Percentiles rank a stretch among this genome's conserved stretches.
These are phyloP conservation scores for Ceratocystis eucalypticola DNA, from an alignment of 2,329 filamentous ascomycete genomes.

Conservation along the genomic window DNA sequence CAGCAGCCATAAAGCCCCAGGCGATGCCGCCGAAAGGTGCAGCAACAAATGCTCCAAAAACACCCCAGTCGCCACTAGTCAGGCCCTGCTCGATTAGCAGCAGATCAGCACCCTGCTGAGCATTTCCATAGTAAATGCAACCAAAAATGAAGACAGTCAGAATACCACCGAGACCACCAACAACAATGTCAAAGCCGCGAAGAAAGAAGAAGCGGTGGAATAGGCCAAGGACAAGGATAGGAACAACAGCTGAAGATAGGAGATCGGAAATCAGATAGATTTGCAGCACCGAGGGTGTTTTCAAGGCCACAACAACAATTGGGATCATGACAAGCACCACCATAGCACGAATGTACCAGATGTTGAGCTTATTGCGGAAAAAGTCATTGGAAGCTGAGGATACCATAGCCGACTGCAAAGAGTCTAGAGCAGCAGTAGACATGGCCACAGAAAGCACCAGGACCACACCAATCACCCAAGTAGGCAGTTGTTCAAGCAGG, in stretches of 20 bases:
- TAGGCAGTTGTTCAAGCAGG: constrained; percentile 56
- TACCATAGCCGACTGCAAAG: constrained; percentile 69
- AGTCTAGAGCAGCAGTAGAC: constrained; percentile 67
- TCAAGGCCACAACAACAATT: constrained; percentile 58
- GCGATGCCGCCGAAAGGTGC: constrained; percentile 63
- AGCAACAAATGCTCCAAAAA: constrained; percentile 70
- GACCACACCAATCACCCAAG: constrained; percentile 70
- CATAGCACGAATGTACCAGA: constrained; percentile 56
- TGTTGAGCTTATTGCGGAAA: constrained; percentile 66
- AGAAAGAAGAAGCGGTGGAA: constrained; percentile 59
- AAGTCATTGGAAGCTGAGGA: constrained; percentile 74
- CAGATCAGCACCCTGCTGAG: constrained; percentile 48
- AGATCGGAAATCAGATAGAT: constrained; percentile 76
- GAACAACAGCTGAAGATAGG: constrained; percentile 62
- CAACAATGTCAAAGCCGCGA: constrained; percentile 67
- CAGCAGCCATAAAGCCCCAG: constrained; percentile 53
- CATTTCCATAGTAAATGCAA: constrained; percentile 60
- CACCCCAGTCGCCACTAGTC: constrained; percentile 66
- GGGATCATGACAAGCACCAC: constrained; percentile 65
- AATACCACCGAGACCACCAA: constrained; percentile 64
- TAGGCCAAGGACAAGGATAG: constrained; percentile 60
- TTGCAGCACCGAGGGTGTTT: constrained; percentile 59
- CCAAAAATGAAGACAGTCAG: constrained; percentile 72
- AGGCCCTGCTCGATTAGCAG: constrained; percentile 60
- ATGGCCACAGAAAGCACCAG: constrained; percentile 69